phyloP scores from a whole-genome alignment of 23 red algal species.

The Gracilaria gracilis region DNA sequence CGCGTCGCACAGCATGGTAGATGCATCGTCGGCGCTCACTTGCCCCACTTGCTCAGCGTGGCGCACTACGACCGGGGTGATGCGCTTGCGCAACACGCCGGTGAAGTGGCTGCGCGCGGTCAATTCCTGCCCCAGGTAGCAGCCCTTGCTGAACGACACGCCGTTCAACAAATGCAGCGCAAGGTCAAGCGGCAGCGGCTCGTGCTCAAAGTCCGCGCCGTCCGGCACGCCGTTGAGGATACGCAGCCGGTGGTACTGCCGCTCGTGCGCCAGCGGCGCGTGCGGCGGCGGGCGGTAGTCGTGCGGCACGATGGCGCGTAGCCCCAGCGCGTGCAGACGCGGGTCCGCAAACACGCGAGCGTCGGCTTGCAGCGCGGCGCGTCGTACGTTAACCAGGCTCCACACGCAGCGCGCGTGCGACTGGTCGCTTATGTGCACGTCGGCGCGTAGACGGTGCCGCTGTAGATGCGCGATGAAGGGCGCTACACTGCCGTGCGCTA shows the following conservation, averaged over 20 bases:
- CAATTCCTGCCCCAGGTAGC: conserved; percentile 97
- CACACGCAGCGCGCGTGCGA: conserved; percentile 39
- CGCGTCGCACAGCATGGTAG: background rate
- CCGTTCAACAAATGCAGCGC: conserved; percentile 81
- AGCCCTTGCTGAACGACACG: conserved; percentile 92
- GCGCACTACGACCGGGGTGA: conserved; percentile 30
- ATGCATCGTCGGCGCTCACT: background rate
- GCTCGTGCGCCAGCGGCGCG: background rate
- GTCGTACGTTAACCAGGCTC: background rate
- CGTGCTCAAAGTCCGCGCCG: conserved; percentile 46
- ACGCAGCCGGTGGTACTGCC: conserved; percentile 41
- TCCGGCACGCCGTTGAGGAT: conserved; percentile 83
- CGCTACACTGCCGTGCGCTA: background rate
- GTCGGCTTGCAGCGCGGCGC: background rate
- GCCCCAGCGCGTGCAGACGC: conserved; percentile 19
- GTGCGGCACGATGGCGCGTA: conserved; percentile 11
- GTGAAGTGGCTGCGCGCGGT: conserved; percentile 89
- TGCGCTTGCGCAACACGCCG: conserved; percentile 85
- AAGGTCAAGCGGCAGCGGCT: conserved; percentile 80
- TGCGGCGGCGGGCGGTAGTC: background rate
- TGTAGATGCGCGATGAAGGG: conserved; percentile 60
- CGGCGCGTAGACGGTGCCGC: conserved; percentile 65
- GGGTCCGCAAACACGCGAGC: conserved; percentile 24
- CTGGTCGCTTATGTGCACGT: conserved; percentile 55
- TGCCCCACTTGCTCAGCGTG: background rate